Conservation (phyloP, 257 asterid species). For the Parsonsia alboflavescens region DNA sequence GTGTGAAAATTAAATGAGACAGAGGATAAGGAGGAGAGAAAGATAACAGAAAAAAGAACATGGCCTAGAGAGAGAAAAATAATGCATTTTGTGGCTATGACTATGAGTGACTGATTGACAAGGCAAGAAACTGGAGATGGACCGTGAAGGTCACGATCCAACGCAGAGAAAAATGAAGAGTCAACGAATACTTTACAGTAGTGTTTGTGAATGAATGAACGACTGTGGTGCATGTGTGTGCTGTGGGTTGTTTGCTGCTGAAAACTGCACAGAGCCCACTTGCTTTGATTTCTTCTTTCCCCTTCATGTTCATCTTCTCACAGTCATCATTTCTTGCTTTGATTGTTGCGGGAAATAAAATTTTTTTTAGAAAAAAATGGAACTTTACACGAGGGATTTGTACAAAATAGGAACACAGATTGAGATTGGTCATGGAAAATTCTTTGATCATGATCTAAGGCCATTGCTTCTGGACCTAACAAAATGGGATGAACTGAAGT, state of each 20-base stretch:
- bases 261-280: conserved; percentile 47
- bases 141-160: conserved; percentile 63
- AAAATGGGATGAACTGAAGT: conserved; percentile 28
- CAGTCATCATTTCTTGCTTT: conserved; percentile 24
- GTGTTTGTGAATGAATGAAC: conserved; percentile 28
- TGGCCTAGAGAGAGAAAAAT: conserved; percentile 7
- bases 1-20: background rate
- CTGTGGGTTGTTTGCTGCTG: conserved; percentile 41
- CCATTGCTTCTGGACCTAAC: conserved; percentile 33
- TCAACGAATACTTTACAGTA: conserved; percentile 53
- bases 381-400: conserved; percentile 26
- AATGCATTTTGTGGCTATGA: background rate
- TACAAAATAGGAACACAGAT: conserved; percentile 30
- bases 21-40: conserved; percentile 19
- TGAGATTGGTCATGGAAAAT: conserved; percentile 54
- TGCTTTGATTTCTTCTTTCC: background rate
- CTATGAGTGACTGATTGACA: conserved; percentile 39
- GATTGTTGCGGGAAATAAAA: conserved; percentile 19
- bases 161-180: conserved; percentile 34
- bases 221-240: conserved; percentile 39
- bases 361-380: too few relatives aligned
- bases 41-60: background rate
- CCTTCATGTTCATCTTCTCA: conserved; percentile 28
- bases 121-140: conserved; percentile 54
- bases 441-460: conserved; percentile 43